Evolutionary conservation across 2,329 filamentous ascomycete genomes (phyloP), one percentile per base, ranked within the genome.

Genomic region (Thielaviopsis ethacetica): DNA sequence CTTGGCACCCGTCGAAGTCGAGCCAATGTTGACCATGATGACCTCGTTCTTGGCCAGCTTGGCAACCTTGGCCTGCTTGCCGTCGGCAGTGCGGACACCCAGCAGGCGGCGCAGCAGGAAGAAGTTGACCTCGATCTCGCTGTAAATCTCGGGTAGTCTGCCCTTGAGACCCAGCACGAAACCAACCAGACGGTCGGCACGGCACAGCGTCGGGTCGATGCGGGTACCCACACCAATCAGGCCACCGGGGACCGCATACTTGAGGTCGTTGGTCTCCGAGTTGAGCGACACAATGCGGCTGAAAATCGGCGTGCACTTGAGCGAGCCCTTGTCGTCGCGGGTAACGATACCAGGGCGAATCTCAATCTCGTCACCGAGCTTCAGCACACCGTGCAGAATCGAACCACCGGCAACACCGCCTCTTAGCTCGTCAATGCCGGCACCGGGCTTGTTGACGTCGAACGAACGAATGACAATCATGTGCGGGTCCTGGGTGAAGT

Each of bases 391-490:
- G 70, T 91, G 95, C 65, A 98, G 76, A 69, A 98, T 97, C 73
- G 84, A 90, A 65, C 93, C 93, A 83, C 93, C 93, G 66, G 93
- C 93, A 71, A 98, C 93, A 82, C 93, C 93, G 70, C 93, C 93
- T 81, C 97, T 96, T 63, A 98, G 80, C 67, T 98, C 93, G 62
- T 97, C 91, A 64, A 98, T 97, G 74, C 96, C 93, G 50, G 93
- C 91, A 81, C 93, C 93, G 50, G 93, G 93, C 81, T 98, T 98
- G 83, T 98, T 98, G 69, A 98, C 94, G 69, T 98, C 93, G 72
- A 98, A 98, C 1, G 91, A 97, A 72, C 93, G 89, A 72, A 98
- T 98, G 70, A 98, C 85, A 68, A 98, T 98, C 89, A 98, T 96
- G 75, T 95, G 91, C 51, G 93, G 93, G 65, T 91, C 88, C 67